Conservation (phyloP, 345 rosid species). For the Crucihimalaya himalaica region DNA sequence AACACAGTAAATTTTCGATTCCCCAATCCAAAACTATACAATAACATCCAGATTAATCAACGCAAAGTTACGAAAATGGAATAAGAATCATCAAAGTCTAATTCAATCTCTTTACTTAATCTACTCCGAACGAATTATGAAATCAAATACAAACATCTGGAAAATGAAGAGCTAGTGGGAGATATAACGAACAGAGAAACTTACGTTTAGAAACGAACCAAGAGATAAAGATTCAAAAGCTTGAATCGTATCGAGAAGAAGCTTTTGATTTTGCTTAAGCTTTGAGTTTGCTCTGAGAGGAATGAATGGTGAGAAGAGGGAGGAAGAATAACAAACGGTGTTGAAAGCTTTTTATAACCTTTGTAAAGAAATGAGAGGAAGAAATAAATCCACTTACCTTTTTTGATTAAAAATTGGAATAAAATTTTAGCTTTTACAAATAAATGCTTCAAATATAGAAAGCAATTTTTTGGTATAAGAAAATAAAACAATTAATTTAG, state of each 20-base stretch:
- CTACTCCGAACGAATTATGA: not conserved
- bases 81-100: not conserved
- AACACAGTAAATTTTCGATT: not conserved
- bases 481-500: not conserved
- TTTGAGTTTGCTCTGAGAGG: not conserved
- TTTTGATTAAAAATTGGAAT: not conserved
- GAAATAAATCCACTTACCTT: not conserved
- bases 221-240: not conserved
- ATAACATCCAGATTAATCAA: not conserved
- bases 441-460: not conserved
- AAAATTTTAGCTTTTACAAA: not conserved
- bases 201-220: constrained; percentile 6
- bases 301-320: no score
- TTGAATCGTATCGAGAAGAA: not conserved
- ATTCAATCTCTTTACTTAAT: not conserved
- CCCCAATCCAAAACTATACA: not conserved
- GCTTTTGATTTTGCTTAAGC: not conserved
- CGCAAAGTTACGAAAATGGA: not conserved
- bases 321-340: no score
- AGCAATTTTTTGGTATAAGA: not conserved
- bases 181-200: not conserved
- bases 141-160: not conserved
- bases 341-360: no score
- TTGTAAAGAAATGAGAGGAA: not conserved
- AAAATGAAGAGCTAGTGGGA: not conserved